phyloP scores from a whole-genome alignment of 139 green algal genomes.

The Eudorina sp. region DNA sequence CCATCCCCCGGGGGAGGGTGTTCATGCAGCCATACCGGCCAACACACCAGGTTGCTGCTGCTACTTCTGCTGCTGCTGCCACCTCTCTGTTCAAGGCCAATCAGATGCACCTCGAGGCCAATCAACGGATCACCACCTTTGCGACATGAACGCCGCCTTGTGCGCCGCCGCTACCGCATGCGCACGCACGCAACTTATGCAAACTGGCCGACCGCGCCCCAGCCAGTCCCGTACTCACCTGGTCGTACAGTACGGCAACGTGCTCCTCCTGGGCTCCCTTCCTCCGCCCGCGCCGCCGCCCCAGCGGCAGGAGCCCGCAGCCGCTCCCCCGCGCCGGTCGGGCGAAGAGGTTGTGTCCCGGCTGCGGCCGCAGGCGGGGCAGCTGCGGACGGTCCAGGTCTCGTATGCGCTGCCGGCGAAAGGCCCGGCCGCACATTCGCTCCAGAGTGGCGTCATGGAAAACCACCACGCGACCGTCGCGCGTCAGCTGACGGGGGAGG shows the following conservation, averaged over 20 bases:
- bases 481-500: constrained; percentile 18
- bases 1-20: no score
- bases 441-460: constrained; percentile 28
- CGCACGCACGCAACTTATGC: no score
- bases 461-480: constrained; percentile 30
- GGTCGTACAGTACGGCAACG: no score
- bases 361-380: constrained; percentile 7
- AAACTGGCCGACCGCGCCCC: no score
- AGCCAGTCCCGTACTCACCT: no score
- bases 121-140: background rate
- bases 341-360: constrained; percentile 7
- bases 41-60: background rate
- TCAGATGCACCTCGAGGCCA: no score
- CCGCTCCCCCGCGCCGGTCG: background rate
- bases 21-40: no score
- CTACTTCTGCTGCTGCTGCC: background rate
- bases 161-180: no score
- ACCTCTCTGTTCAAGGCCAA: background rate
- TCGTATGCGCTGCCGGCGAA: background rate
- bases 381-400: background rate
- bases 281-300: background rate
- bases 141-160: background rate
- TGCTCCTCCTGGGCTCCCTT: no score
- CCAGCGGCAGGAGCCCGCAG: background rate
- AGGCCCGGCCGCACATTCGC: background rate